Base-by-base conservation (phyloP, 495 filamentous ascomycete species). In the Penicillium pancosmium region DNA sequence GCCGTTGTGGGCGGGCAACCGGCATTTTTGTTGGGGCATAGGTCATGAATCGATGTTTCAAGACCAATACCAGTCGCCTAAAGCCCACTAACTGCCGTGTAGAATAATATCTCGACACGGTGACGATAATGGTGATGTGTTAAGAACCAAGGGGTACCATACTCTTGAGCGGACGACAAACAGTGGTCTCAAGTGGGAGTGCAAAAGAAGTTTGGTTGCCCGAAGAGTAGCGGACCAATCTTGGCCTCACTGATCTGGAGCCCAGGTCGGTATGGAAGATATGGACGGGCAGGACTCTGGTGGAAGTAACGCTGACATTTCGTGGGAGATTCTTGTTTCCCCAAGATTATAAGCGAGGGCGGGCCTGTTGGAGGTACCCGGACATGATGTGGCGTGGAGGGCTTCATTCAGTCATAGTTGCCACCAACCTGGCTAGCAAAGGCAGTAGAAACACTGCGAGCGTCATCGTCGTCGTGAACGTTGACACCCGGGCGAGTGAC, bases 391-490 rank as follows among this genome's bases (percentile, higher is more conserved):
- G 49, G 23, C 44, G 27, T 51, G 48, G 23, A n/a, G 25, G 34
- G 25, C 23, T 21, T 57, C 53, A 60, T 68, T 97, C 92, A 96
- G 77, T 97, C 93, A 72, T 93, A 96, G 64, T 88, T 89, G 52
- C 90, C 88, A 41, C 90, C 93, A 56, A 97, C 84, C 73, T 98
- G 95, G 73, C 92, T 96, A 41, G 92, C 93, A 77, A 97, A 98
- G 7, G 92, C 92, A 31, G 93, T 97, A 61, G 91, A 96, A 65
- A 98, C 84, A 71, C 93, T 97, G 72, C 93, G 90, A 57, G 93
- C 90, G 69, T 98, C 94, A 59, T 99, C 94, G 62, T 98, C 94
- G 50, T 84, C 78, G 16, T 78, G 74, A 25, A 78, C 15, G 15
- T 57, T 71, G 33, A 81, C 75, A n/a, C 79, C 79, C 10, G 79